phyloP scores from a whole-genome alignment of 345 rosid species.

The Populus euphratica region DNA sequence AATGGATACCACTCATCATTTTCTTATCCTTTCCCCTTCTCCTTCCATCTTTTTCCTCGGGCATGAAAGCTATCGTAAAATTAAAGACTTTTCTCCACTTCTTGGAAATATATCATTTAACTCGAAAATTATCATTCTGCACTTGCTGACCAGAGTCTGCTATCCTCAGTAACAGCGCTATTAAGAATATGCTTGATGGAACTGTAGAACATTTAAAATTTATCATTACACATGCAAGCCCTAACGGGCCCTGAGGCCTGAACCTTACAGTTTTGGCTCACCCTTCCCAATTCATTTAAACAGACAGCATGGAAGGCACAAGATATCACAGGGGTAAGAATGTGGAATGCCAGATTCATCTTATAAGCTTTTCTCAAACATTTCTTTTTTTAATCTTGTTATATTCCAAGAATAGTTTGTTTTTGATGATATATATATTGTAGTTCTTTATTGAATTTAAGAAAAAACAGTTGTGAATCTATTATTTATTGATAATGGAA shows the following conservation, averaged over 20 bases:
- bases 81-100: background rate
- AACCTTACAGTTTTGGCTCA: background rate
- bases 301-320: background rate
- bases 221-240: background rate
- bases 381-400: too few relatives aligned
- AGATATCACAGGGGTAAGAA: background rate
- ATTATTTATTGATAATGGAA: too few relatives aligned
- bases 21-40: background rate
- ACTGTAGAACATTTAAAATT: background rate
- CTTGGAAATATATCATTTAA: too few relatives aligned
- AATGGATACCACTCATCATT: too few relatives aligned
- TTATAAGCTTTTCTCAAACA: too few relatives aligned
- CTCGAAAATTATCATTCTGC: background rate
- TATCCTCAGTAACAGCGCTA: background rate
- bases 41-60: background rate
- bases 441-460: too few relatives aligned
- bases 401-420: too few relatives aligned
- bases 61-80: background rate
- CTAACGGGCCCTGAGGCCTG: background rate
- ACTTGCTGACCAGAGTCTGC: background rate
- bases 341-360: background rate
- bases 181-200: background rate
- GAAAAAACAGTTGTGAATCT: too few relatives aligned
- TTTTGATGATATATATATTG: too few relatives aligned
- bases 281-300: background rate